These are phyloP conservation scores for Daldinia bambusicola DNA, from an alignment of 495 filamentous ascomycete genomes.

Conservation along the genomic window DNA sequence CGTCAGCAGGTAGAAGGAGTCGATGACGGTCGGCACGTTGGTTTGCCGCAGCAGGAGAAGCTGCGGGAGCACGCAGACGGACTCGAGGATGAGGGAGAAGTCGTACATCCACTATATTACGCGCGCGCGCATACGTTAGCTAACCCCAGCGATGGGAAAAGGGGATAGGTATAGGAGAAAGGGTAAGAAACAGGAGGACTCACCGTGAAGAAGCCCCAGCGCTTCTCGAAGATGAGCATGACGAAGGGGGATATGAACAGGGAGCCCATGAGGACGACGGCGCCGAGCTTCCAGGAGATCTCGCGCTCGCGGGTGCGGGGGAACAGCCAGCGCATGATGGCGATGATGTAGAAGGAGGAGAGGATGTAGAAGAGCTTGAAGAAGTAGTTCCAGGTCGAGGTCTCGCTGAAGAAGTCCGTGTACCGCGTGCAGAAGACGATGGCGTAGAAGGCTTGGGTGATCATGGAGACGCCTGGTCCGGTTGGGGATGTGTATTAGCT, in stretches of 20 bases:
- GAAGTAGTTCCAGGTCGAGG: slow-evolving; percentile 70
- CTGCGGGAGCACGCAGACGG: slow-evolving; percentile 89
- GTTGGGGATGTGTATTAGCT: slow-evolving; percentile 20
- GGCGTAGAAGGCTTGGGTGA: slow-evolving; percentile 90
- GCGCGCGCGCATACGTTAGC: slow-evolving; percentile 4
- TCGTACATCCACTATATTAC: slow-evolving; percentile 73
- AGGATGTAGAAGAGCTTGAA: slow-evolving; percentile 89
- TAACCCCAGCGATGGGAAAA: not conserved
- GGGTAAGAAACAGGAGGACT: slow-evolving; percentile 32
- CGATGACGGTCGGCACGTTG: slow-evolving; percentile 93
- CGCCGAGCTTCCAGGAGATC: slow-evolving; percentile 87
- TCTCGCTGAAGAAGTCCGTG: slow-evolving; percentile 75
- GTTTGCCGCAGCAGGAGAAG: slow-evolving; percentile 92
- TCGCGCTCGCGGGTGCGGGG: slow-evolving; percentile 90
- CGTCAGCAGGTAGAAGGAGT: slow-evolving; percentile 90
- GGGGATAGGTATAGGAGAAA: not conserved
- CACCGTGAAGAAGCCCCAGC: slow-evolving; percentile 67
- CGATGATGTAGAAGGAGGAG: slow-evolving; percentile 87
- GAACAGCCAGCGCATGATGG: slow-evolving; percentile 85
- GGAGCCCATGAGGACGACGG: slow-evolving; percentile 68
- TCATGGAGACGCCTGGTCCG: slow-evolving; percentile 81
- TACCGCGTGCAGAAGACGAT: slow-evolving; percentile 89
- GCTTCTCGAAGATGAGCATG: slow-evolving; percentile 67
- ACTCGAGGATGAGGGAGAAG: slow-evolving; percentile 92
- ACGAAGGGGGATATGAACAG: slow-evolving; percentile 71